Conservation (phyloP, 495 filamentous ascomycete genomes). For the Glonium stellatum region DNA sequence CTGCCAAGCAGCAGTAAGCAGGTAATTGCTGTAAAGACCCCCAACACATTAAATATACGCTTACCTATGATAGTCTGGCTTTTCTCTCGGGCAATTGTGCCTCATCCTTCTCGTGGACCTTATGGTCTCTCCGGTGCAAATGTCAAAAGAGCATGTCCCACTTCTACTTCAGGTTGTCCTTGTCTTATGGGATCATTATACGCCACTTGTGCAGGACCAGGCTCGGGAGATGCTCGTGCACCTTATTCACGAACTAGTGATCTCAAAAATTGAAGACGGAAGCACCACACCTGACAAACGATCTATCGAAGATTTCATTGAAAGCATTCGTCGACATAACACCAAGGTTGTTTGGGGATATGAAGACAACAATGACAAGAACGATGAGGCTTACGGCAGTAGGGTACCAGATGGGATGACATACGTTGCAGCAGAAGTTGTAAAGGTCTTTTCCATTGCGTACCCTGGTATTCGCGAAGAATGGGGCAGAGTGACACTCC, state of each 20-base stretch:
- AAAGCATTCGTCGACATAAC: conserved; percentile 82
- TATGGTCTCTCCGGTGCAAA: conserved; percentile 82
- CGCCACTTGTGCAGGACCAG: conserved; percentile 89
- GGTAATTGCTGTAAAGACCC: conserved; percentile 34
- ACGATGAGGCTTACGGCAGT: conserved; percentile 56
- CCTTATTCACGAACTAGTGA: conserved; percentile 91
- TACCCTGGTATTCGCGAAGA: conserved; percentile 84
- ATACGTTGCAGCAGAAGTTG: conserved; percentile 67
- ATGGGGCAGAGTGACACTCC: conserved; percentile 82
- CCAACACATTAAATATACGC: background rate
- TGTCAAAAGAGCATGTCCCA: conserved; percentile 68
- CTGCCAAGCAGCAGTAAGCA: conserved; percentile 86
- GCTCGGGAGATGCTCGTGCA: conserved; percentile 97
- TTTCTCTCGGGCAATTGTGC: conserved; percentile 87
- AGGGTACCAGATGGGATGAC: conserved; percentile 86
- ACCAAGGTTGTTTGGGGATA: conserved; percentile 84
- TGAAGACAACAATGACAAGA: conserved; percentile 79
- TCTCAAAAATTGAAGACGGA: conserved; percentile 78
- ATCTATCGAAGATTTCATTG: conserved; percentile 80
- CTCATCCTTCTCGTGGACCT: conserved; percentile 92
- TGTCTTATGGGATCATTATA: conserved; percentile 95
- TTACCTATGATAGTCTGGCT: conserved; percentile 48
- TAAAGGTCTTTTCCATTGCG: conserved; percentile 74
- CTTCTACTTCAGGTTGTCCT: conserved; percentile 84
- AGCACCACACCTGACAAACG: conserved; percentile 57